A percentile compares a stretch with the other conserved stretches of the same genome.
Evolutionary conservation across 306 rosid species (phyloP).

Genomic region (Datisca glomerata): DNA sequence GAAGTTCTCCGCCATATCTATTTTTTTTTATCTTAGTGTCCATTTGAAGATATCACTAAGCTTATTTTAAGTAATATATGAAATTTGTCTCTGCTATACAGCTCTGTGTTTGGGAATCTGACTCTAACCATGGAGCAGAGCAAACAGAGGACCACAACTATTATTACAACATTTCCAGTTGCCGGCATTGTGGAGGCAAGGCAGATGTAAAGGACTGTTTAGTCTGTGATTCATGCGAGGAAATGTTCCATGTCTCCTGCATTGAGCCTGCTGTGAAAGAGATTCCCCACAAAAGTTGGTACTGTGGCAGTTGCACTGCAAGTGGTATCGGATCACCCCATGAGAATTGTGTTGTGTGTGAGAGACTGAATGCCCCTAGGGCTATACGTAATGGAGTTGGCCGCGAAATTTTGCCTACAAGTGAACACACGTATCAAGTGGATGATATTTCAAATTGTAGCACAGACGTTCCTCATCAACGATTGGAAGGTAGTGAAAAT

Average conservation of each 20-base stretch:
- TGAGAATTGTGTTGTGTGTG: conserved; percentile 69
- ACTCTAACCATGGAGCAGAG: conserved; percentile 47
- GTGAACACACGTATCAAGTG: conserved; percentile 29
- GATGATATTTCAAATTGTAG: conserved; percentile 41
- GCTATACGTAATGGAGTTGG: conserved; percentile 21
- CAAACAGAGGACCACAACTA: conserved; percentile 30
- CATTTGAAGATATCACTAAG: too few relatives aligned
- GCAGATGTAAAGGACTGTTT: conserved; percentile 67
- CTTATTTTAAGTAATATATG: conserved; percentile 12
- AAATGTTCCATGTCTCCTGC: conserved; percentile 80
- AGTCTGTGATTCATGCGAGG: conserved; percentile 96
- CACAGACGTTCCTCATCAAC: conserved; percentile 30
- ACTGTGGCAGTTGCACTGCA: conserved; percentile 54
- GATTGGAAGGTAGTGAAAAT: conserved; percentile 8
- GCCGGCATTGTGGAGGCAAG: conserved; percentile 58
- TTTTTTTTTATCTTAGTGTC: too few relatives aligned
- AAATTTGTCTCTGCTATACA: conserved; percentile 23
- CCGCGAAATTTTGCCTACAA: conserved; percentile 27
- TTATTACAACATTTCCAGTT: conserved; percentile 34
- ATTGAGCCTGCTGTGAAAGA: conserved; percentile 70
- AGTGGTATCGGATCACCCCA: conserved; percentile 48
- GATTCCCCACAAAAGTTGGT: conserved; percentile 84
- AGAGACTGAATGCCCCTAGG: conserved; percentile 39
- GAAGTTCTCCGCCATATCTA: too few relatives aligned
- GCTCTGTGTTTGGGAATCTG: conserved; percentile 34